Evolutionary conservation across 345 rosid species (phyloP), one percentile per base, ranked within the genome.

Genomic region (Brassica incana): DNA sequence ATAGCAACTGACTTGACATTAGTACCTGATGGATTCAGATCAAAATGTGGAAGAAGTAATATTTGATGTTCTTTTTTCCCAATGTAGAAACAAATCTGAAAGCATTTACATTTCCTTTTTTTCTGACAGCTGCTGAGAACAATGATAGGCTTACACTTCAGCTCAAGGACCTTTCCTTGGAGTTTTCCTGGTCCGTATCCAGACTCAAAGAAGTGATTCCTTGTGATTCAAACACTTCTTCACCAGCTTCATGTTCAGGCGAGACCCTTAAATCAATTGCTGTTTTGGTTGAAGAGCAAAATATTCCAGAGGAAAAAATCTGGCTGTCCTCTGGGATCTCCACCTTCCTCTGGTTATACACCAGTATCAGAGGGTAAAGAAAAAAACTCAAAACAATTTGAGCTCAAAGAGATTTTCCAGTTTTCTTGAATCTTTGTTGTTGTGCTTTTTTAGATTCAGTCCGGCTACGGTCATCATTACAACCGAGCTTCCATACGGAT

Each of bases 341-440:
- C 6, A 95, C 98, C 8, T 96, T 96, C 84, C 87, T 96, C 69
- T 96, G 97, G 95, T 69, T 96, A 72, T 93, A 92, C 87, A 85
- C 90, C 75, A 90, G 89, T 48, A 93, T 93, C 80, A 77, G 78
- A 72, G 99, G 99, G 99, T 96, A 86, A 61, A 78, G 12, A 59
- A 59, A 58, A 3, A 58, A 6, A 3, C 72, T 12, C 7, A 20
- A 6, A 52, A 5, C 15, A 56, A 25, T 63, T 14, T 14, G 18
- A 15, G 6, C 60, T 61, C 59, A 8, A 50, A 65, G 14, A 52
- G 35, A 33, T 7, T 65, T n/a, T 59, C 43, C 38, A 11, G 32
- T 43, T 0, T 15, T 40, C 14, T 75, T 56, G 45, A 35, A 48
- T 70, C 56, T 38, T 38, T 23, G 14, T 58, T 69, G 16, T 68